A percentile compares a stretch with the other conserved stretches of the same genome.
These are phyloP conservation scores for Henckelia pumila DNA, from an alignment of 257 asterid genomes.

Conservation along the genomic window DNA sequence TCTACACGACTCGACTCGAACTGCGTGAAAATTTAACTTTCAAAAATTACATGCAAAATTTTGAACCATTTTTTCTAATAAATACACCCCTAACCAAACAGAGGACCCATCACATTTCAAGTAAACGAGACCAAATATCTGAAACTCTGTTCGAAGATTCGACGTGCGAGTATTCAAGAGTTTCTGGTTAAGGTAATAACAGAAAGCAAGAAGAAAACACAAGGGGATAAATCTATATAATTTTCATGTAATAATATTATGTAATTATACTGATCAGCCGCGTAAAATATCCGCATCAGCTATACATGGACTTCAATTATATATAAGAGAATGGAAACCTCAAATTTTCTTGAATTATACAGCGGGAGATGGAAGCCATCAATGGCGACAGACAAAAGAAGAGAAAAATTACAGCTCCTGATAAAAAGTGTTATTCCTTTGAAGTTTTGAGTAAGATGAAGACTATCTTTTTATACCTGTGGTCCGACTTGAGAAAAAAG, in stretches of 20 bases:
- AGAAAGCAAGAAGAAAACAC: background rate
- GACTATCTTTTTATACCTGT: constrained; percentile 36
- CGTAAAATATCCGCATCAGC: constrained; percentile 4
- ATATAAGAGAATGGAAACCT: background rate
- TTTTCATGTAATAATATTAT: background rate
- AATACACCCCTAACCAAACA: too few relatives aligned
- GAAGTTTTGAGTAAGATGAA: constrained; percentile 19
- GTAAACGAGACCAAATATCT: too few relatives aligned
- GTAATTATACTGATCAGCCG: background rate
- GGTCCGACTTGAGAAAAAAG: constrained; percentile 44
- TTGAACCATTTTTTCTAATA: too few relatives aligned
- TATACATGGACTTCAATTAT: constrained; percentile 8
- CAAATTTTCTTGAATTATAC: constrained; percentile 9
- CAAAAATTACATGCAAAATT: too few relatives aligned
- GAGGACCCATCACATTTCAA: too few relatives aligned
- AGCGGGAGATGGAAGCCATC: constrained; percentile 33
- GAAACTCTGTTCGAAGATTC: too few relatives aligned
- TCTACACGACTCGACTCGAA: too few relatives aligned
- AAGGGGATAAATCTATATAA: background rate
- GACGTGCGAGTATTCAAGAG: too few relatives aligned
- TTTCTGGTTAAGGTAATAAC: too few relatives aligned
- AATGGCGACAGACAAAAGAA: constrained; percentile 25
- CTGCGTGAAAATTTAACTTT: too few relatives aligned
- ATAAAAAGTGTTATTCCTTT: constrained; percentile 23
- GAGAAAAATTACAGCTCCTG: constrained; percentile 40